These are phyloP conservation scores for Aristolochia californica DNA, from an alignment of 164 flowering plant species.

Conservation along the genomic window DNA sequence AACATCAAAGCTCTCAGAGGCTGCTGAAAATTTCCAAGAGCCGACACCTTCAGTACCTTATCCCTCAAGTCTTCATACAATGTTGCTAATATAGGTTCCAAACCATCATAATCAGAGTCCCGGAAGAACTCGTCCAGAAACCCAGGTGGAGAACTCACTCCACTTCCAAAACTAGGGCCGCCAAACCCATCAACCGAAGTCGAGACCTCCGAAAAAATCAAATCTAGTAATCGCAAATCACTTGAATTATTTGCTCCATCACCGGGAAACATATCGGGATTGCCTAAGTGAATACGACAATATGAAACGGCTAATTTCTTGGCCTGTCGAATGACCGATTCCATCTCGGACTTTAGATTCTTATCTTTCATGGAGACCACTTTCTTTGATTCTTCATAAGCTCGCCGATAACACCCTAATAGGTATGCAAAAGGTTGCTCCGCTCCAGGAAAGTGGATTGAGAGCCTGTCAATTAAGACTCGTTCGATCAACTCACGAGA, in stretches of 20 bases:
- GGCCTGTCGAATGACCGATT: conserved; percentile 41
- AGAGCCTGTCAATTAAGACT: conserved; percentile 70
- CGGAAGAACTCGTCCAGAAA: conserved; percentile 80
- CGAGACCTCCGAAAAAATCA: conserved; percentile 58
- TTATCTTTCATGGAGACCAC: conserved; percentile 69
- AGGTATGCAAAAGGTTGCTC: conserved; percentile 73
- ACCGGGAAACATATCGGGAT: conserved; percentile 59
- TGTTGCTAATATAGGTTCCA: conserved; percentile 65
- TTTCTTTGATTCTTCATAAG: conserved; percentile 69
- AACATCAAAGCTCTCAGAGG: conserved; percentile 62
- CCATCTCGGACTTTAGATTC: conserved; percentile 53
- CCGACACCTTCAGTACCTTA: conserved; percentile 65
- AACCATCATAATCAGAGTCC: conserved; percentile 67
- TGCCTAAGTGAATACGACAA: conserved; percentile 65
- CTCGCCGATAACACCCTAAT: conserved; percentile 66
- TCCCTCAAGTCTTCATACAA: conserved; percentile 84
- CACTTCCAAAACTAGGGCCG: conserved; percentile 25
- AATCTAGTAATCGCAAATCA: conserved; percentile 49
- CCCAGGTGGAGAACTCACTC: conserved; percentile 50
- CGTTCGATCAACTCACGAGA: conserved; percentile 65
- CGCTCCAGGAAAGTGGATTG: conserved; percentile 32
- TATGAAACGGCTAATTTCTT: conserved; percentile 65
- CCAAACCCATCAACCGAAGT: conserved; percentile 48
- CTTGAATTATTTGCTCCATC: conserved; percentile 6
- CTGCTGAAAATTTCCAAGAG: conserved; percentile 85